A percentile compares a stretch with the other conserved stretches of the same genome.
Evolutionary conservation across 495 filamentous ascomycete genomes (phyloP).

Genomic region (Daldinia loculata): DNA sequence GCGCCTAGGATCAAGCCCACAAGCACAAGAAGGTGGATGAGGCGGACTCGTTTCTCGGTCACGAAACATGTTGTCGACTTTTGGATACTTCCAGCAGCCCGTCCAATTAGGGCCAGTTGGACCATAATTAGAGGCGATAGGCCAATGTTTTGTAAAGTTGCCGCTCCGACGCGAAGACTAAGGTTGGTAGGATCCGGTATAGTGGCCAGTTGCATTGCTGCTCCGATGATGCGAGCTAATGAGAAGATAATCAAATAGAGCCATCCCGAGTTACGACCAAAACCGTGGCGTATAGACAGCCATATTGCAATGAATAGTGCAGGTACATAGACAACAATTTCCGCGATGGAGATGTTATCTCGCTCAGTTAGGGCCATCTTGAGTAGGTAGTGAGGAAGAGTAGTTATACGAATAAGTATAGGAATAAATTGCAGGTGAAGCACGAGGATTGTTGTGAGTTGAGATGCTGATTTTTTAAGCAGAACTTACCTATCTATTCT

Average conservation of each 20-base stretch:
- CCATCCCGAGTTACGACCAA: slow-evolving; percentile 48
- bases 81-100: slow-evolving; percentile 41
- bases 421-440: neutral
- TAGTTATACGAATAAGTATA: neutral
- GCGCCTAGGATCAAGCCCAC: slow-evolving; percentile 45
- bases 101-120: slow-evolving; percentile 43
- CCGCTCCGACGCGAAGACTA: slow-evolving; percentile 39
- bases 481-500: neutral
- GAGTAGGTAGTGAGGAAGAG: slow-evolving; percentile 1
- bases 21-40: slow-evolving; percentile 42
- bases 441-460: neutral
- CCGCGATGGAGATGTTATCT: slow-evolving; percentile 48
- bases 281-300: slow-evolving; percentile 47
- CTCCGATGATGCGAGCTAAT: slow-evolving; percentile 46
- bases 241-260: slow-evolving; percentile 49
- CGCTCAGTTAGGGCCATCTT: slow-evolving; percentile 40
- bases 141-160: slow-evolving; percentile 46
- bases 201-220: slow-evolving; percentile 47
- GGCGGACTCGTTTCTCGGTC: slow-evolving; percentile 33
- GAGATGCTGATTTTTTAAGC: neutral
- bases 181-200: slow-evolving; percentile 47
- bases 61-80: slow-evolving; percentile 28
- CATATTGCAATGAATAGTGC: slow-evolving; percentile 41
- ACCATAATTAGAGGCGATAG: slow-evolving; percentile 48
- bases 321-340: slow-evolving; percentile 46